A percentile compares a stretch with the other conserved stretches of the same genome.
Evolutionary conservation across 2,329 filamentous ascomycete species (phyloP).

Genomic region (Fusarium temperatum): DNA sequence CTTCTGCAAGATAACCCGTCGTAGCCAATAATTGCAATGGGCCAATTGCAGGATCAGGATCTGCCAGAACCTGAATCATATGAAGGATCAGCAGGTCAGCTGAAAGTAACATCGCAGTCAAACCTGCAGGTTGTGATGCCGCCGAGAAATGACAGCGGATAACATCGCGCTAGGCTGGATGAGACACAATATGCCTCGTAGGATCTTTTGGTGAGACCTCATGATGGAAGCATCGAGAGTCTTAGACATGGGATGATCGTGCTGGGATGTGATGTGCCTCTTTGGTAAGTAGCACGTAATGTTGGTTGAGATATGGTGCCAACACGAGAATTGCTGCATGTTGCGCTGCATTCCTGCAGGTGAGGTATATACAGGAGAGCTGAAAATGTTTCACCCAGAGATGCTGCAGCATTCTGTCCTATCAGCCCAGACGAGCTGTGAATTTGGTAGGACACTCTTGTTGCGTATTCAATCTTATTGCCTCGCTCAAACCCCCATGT

Average conservation of each 20-base stretch:
- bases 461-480: background rate
- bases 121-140: background rate
- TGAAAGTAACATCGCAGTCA: background rate
- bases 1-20: background rate
- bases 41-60: background rate
- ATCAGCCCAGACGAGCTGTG: background rate
- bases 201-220: background rate
- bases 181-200: background rate
- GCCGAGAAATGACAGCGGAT: background rate
- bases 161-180: background rate
- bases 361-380: background rate
- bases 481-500: too few species aligned
- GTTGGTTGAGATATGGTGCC: background rate
- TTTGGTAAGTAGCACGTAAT: background rate
- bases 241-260: background rate
- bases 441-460: too few species aligned
- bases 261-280: background rate
- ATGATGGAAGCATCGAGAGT: background rate
- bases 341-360: background rate
- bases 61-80: background rate
- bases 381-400: background rate
- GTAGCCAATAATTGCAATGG: background rate
- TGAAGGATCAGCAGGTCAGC: background rate
- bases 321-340: background rate
- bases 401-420: background rate